Evolutionary conservation across 345 rosid species (phyloP).

Genomic region (Boechera stricta): DNA sequence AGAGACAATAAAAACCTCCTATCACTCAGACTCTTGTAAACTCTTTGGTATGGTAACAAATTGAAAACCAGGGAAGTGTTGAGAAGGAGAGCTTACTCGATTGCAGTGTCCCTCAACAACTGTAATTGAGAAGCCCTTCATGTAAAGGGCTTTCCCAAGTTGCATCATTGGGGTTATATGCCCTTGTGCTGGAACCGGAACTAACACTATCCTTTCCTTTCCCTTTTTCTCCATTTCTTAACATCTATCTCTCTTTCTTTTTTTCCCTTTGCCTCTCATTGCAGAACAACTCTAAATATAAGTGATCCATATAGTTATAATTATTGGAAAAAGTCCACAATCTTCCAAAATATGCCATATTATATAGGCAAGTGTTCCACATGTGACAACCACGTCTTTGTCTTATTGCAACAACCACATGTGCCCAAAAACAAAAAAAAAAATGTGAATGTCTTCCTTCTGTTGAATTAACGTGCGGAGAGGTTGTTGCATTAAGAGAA

Average conservation of each 20-base stretch:
- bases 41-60: conserved; percentile 51
- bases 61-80: conserved; percentile 33
- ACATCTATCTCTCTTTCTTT: background rate
- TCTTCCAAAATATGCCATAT: background rate
- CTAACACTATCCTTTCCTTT: conserved; percentile 48
- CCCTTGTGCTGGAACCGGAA: conserved; percentile 62
- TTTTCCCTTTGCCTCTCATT: background rate
- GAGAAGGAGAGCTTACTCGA: conserved; percentile 36
- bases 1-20: too few species aligned
- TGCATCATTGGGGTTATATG: conserved; percentile 72
- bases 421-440: background rate
- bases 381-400: background rate
- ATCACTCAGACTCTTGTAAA: conserved; percentile 21
- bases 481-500: too few species aligned
- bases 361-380: background rate
- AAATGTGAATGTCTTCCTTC: too few species aligned
- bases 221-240: conserved; percentile 5
- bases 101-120: conserved; percentile 47
- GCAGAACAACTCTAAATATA: background rate
- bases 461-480: too few species aligned
- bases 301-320: background rate
- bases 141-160: conserved; percentile 56
- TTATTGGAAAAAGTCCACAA: too few species aligned
- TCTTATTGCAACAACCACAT: background rate
- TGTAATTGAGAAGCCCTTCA: conserved; percentile 61